Conservation (phyloP, 306 rosid genomes). For the Gleditsia sinensis region DNA sequence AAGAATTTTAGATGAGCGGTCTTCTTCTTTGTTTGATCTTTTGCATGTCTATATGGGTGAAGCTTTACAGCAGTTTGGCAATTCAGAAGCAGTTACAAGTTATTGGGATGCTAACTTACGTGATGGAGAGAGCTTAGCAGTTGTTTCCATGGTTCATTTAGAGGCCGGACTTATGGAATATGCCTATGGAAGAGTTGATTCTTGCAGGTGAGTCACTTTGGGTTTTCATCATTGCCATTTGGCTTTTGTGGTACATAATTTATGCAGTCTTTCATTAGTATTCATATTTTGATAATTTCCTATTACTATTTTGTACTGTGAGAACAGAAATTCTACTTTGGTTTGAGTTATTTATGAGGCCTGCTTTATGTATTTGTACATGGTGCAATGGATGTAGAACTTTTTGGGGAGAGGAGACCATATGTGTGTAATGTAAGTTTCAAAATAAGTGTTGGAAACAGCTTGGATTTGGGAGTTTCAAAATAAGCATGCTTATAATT, state of each 20-base stretch:
- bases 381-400: slow-evolving; percentile 1
- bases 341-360: neutral
- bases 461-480: neutral
- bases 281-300: neutral
- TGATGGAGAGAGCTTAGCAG: slow-evolving; percentile 52
- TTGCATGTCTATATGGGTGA: slow-evolving; percentile 65
- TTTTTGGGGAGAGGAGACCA: too few species aligned
- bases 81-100: slow-evolving; percentile 50
- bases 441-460: neutral
- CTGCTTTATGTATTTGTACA: neutral
- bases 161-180: slow-evolving; percentile 92
- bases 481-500: neutral
- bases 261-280: slow-evolving; percentile 14
- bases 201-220: slow-evolving; percentile 66
- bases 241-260: neutral
- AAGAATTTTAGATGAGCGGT: slow-evolving; percentile 76
- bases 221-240: neutral
- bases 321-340: slow-evolving; percentile 4
- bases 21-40: slow-evolving; percentile 77
- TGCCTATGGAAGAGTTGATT: slow-evolving; percentile 77
- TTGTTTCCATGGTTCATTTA: slow-evolving; percentile 69
- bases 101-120: slow-evolving; percentile 64
- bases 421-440: too few species aligned
- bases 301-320: slow-evolving; percentile 2
- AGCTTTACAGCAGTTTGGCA: slow-evolving; percentile 58